phyloP scores from a whole-genome alignment of 1,139 yeast genomes.

The Keqinozyma sinolaborantium region DNA sequence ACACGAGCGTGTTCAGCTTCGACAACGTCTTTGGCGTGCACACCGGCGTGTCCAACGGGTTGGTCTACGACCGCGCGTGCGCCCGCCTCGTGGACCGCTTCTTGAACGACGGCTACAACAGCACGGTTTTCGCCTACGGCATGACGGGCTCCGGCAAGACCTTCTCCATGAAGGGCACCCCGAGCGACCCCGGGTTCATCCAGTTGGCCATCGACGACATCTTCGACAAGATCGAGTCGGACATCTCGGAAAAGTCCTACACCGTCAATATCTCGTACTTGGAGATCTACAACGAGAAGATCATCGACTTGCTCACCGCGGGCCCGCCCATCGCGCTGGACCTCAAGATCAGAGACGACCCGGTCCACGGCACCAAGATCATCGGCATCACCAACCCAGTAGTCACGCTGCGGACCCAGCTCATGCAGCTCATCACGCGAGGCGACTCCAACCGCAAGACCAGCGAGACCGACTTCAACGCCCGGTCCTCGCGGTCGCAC shows the following conservation, averaged over 20 bases:
- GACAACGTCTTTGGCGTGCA: slow-evolving; percentile 72
- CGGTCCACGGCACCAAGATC: slow-evolving; percentile 68
- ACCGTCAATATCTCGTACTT: slow-evolving; percentile 65
- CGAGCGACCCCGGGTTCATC: slow-evolving; percentile 71
- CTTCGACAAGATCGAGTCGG: slow-evolving; percentile 45
- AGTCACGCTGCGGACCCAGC: slow-evolving; percentile 56
- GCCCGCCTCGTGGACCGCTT: slow-evolving; percentile 61
- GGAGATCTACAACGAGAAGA: slow-evolving; percentile 87
- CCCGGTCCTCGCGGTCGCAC: slow-evolving; percentile 86
- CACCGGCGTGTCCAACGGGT: slow-evolving; percentile 41
- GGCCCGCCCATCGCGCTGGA: slow-evolving; percentile 33
- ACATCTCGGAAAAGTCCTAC: slow-evolving; percentile 24
- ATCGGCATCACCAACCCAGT: slow-evolving; percentile 67
- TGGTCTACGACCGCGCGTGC: slow-evolving; percentile 63
- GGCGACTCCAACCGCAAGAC: slow-evolving; percentile 81
- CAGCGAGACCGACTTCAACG: slow-evolving; percentile 84
- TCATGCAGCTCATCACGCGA: slow-evolving; percentile 53
- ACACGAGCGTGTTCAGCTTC: slow-evolving; percentile 57
- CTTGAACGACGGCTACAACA: slow-evolving; percentile 72
- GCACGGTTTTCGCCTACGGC: slow-evolving; percentile 93
- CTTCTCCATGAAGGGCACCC: slow-evolving; percentile 80
- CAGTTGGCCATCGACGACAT: slow-evolving; percentile 69
- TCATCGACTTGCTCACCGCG: slow-evolving; percentile 59
- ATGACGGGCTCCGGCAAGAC: slow-evolving; percentile 90
- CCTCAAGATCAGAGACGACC: slow-evolving; percentile 72